These are phyloP conservation scores for Colletotrichum gigasporum DNA, from an alignment of 2,329 filamentous ascomycete species.

Conservation along the genomic window DNA sequence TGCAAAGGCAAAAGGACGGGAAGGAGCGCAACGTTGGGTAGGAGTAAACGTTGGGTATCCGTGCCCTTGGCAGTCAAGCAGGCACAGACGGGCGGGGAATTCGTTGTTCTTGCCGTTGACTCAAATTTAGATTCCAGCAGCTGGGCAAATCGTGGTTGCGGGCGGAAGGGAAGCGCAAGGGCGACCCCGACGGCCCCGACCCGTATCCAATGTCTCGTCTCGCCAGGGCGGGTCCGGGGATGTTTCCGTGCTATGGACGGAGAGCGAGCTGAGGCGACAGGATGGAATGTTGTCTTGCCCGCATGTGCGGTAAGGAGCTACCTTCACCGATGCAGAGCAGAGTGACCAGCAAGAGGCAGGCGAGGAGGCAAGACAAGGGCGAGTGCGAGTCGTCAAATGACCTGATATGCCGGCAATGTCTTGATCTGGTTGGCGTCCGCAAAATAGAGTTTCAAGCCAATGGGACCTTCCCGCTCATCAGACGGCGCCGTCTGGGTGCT, in stretches of 20 bases:
- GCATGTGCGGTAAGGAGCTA: not conserved
- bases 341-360: not conserved
- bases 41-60: not conserved
- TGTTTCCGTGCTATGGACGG: not conserved
- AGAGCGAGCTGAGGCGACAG: too few species aligned
- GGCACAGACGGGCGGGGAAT: not conserved
- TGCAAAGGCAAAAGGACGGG: not conserved
- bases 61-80: not conserved
- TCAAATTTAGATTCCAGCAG: not conserved
- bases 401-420: constrained; percentile 18
- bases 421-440: constrained; percentile 18
- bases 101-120: not conserved
- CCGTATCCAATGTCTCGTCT: too few species aligned
- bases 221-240: not conserved
- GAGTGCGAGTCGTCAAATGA: constrained; percentile 23
- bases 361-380: constrained; percentile 21
- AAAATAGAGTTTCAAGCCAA: constrained; percentile 28
- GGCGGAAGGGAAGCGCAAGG: not conserved
- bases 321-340: not conserved
- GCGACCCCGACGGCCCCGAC: not conserved
- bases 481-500: constrained; percentile 10
- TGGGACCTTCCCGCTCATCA: constrained; percentile 23
- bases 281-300: not conserved
- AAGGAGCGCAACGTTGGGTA: not conserved
- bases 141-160: too few species aligned